phyloP scores from a whole-genome alignment of 441 rosid species.

The Manihot esculenta region DNA sequence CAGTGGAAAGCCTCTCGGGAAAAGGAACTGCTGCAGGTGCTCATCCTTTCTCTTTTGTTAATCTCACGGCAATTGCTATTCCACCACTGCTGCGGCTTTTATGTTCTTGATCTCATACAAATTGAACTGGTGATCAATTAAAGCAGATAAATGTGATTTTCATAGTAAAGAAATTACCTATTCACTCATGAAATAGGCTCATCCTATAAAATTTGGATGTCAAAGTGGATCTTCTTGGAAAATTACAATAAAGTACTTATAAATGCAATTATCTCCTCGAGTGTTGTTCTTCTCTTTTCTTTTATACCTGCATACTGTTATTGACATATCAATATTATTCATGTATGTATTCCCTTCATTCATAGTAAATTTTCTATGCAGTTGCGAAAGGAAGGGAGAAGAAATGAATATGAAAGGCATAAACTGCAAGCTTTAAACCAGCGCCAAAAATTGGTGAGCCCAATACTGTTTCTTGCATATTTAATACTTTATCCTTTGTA shows the following conservation, averaged over 20 bases:
- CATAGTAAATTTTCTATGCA: constrained; percentile 34
- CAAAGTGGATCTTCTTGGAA: neutral
- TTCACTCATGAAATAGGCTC: neutral
- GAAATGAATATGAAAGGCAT: constrained; percentile 97
- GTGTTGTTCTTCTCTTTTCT: neutral
- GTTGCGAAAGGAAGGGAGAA: constrained; percentile 95
- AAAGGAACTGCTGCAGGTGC: constrained; percentile 90
- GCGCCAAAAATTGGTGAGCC: constrained; percentile 95
- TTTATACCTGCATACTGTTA: neutral
- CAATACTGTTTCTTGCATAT: constrained; percentile 7
- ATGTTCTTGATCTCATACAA: constrained; percentile 8
- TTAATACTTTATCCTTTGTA: constrained; percentile 3
- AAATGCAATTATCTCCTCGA: neutral
- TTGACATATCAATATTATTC: neutral
- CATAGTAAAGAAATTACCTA: neutral
- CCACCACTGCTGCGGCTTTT: neutral
- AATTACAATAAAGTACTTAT: neutral
- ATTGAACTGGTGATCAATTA: constrained; percentile 2
- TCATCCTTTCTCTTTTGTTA: constrained; percentile 14
- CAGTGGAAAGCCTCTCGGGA: constrained; percentile 92
- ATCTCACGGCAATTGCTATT: constrained; percentile 3
- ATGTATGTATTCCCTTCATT: constrained; percentile 5
- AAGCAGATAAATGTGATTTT: neutral
- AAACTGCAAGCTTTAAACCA: constrained; percentile 95
- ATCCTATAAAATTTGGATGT: constrained; percentile 1